Percentiles rank a stretch among this genome's conserved stretches.
Conservation (phyloP, 2,329 filamentous ascomycete genomes). For the Paraphoma chrysanthemicola region DNA sequence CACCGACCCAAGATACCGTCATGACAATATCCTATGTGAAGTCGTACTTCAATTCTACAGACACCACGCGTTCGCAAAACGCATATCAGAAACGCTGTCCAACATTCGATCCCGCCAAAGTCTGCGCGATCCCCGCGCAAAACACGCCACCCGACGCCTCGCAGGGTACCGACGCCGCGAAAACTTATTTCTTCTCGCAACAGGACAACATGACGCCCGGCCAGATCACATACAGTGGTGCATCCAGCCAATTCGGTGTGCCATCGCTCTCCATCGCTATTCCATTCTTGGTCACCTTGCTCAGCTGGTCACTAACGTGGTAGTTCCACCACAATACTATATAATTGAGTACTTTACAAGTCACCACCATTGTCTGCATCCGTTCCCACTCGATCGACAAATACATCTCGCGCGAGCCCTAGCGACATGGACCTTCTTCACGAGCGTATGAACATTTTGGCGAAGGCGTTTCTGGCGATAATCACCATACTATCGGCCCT, state of each 20-base stretch:
- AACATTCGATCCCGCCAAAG: constrained; percentile 32
- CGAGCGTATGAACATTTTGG: constrained; percentile 9
- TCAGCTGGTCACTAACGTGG: constrained; percentile 34
- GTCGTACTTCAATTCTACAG: constrained; percentile 79
- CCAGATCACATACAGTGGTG: constrained; percentile 34
- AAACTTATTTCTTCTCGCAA: constrained; percentile 48
- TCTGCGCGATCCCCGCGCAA: constrained; percentile 45
- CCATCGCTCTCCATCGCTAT: constrained; percentile 26
- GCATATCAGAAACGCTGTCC: constrained; percentile 42
- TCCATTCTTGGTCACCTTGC: constrained; percentile 32
- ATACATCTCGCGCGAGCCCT: not conserved
- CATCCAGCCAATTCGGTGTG: constrained; percentile 22
- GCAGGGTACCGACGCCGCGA: constrained; percentile 29
- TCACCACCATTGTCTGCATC: not conserved
- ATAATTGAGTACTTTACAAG: constrained; percentile 9
- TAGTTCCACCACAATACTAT: constrained; percentile 16
- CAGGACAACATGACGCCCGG: constrained; percentile 34
- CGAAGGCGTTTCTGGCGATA: not conserved
- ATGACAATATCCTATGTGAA: constrained; percentile 74
- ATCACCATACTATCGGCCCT: constrained; percentile 1
- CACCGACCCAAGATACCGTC: constrained; percentile 67
- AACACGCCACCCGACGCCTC: constrained; percentile 36
- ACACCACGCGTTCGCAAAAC: constrained; percentile 33
- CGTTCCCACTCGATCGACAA: constrained; percentile 1
- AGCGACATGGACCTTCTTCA: constrained; percentile 5